A percentile compares a stretch with the other conserved stretches of the same genome.
Conservation (phyloP, 2,329 filamentous ascomycete genomes). For the Hypoxylon sp. region DNA sequence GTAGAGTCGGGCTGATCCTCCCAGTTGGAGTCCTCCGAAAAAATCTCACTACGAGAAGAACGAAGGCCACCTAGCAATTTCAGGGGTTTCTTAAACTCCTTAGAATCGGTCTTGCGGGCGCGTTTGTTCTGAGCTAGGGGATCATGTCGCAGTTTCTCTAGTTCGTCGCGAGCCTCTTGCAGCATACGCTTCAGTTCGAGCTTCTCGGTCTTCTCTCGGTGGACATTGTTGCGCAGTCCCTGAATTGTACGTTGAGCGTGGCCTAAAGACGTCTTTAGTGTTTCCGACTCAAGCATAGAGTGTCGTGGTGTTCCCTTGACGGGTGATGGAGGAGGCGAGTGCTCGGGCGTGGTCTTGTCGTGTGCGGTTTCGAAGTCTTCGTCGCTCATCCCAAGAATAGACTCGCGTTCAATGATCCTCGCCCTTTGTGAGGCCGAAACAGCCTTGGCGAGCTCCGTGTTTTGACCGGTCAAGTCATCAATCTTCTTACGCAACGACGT, state of each 20-base stretch:
- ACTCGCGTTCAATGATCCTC: conserved; percentile 73
- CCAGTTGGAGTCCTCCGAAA: conserved; percentile 86
- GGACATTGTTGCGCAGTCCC: conserved; percentile 91
- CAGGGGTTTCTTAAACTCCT: conserved; percentile 82
- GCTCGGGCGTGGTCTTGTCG: conserved; percentile 82
- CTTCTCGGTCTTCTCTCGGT: conserved; percentile 98
- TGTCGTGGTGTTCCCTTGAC: conserved; percentile 92
- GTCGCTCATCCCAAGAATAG: conserved; percentile 67
- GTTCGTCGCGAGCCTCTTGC: conserved; percentile 92
- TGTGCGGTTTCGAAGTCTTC: conserved; percentile 73
- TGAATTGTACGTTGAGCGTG: conserved; percentile 98
- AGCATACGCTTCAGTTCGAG: conserved; percentile 94
- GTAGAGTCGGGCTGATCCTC: conserved; percentile 79
- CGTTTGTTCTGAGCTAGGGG: conserved; percentile 64
- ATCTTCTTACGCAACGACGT: conserved; percentile 84
- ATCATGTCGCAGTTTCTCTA: conserved; percentile 76
- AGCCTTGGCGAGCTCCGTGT: conserved; percentile 88
- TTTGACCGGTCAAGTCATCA: conserved; percentile 88
- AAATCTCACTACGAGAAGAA: conserved; percentile 79
- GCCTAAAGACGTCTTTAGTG: conserved; percentile 90
- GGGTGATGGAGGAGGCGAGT: conserved; percentile 90
- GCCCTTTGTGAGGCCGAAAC: conserved; percentile 77
- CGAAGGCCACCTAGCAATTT: conserved; percentile 82
- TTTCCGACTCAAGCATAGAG: conserved; percentile 93
- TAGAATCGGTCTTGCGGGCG: conserved; percentile 72